These are phyloP conservation scores for Aspergillus udagawae DNA, from an alignment of 2,329 filamentous ascomycete genomes.

Conservation along the genomic window DNA sequence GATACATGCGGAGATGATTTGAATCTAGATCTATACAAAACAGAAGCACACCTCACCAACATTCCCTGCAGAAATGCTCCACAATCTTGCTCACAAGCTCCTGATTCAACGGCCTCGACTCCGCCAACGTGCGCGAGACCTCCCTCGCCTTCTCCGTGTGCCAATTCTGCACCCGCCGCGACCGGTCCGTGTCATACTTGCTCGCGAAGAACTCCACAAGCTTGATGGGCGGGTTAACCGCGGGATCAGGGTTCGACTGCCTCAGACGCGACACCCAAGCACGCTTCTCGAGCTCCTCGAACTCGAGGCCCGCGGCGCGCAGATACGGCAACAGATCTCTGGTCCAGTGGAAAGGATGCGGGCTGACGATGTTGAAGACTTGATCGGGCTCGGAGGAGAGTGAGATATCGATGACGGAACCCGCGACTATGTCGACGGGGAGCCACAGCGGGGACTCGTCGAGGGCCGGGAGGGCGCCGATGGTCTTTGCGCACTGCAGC, in stretches of 20 bases:
- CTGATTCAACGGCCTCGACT: slow-evolving; percentile 9
- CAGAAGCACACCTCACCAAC: slow-evolving; percentile 4
- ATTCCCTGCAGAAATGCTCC: slow-evolving; percentile 26
- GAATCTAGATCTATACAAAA: not conserved
- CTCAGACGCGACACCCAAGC: slow-evolving; percentile 37
- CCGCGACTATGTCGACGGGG: slow-evolving; percentile 42
- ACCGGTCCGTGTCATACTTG: slow-evolving; percentile 44
- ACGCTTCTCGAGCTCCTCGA: slow-evolving; percentile 21
- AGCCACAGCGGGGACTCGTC: slow-evolving; percentile 44
- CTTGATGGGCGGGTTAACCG: slow-evolving; percentile 50
- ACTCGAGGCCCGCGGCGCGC: slow-evolving; percentile 42
- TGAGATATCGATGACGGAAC: slow-evolving; percentile 29
- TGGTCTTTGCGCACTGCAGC: slow-evolving; percentile 44
- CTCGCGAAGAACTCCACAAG: slow-evolving; percentile 51
- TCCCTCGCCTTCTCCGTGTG: slow-evolving; percentile 16
- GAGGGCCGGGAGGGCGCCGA: slow-evolving; percentile 45
- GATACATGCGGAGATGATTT: not conserved
- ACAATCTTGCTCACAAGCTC: slow-evolving; percentile 37
- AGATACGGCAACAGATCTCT: slow-evolving; percentile 51
- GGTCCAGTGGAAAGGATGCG: slow-evolving; percentile 49
- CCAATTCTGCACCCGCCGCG: slow-evolving; percentile 10
- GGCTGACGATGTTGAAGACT: slow-evolving; percentile 55
- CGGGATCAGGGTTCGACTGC: slow-evolving; percentile 46
- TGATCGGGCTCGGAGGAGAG: slow-evolving; percentile 8
- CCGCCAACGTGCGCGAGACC: slow-evolving; percentile 10